Evolutionary conservation across 176 grass and related monocot species (phyloP).

Genomic region (Zoysia pacifica): DNA sequence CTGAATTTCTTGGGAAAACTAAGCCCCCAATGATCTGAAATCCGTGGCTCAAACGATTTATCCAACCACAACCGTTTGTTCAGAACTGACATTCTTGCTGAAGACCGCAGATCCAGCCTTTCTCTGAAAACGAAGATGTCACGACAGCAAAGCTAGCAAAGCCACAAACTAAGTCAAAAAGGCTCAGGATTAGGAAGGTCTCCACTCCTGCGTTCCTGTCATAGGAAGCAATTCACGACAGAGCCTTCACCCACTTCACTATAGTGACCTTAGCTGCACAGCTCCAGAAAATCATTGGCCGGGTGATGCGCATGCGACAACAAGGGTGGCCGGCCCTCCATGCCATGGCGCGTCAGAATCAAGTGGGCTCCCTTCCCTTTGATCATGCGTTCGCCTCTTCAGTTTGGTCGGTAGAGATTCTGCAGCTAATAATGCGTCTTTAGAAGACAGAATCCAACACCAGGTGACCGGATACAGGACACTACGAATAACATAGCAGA

Average conservation of each 20-base stretch:
- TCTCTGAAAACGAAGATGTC: background rate
- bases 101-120: background rate
- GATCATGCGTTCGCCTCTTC: background rate
- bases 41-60: background rate
- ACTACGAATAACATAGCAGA: background rate
- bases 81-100: background rate
- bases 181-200: background rate
- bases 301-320: no score
- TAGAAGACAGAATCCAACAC: background rate
- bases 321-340: no score
- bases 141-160: background rate
- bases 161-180: background rate
- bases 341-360: no score
- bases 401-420: background rate
- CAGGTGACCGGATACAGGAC: background rate
- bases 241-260: no score
- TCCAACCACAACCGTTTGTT: background rate
- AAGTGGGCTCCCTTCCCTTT: no score
- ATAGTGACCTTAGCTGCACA: no score
- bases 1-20: background rate
- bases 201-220: background rate
- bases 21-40: background rate
- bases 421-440: conserved; percentile 25
- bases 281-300: no score
- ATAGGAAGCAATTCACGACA: background rate